These are phyloP conservation scores for Globisporangium heterothallicum DNA, from an alignment of 352 stramenopile species.

Conservation along the genomic window DNA sequence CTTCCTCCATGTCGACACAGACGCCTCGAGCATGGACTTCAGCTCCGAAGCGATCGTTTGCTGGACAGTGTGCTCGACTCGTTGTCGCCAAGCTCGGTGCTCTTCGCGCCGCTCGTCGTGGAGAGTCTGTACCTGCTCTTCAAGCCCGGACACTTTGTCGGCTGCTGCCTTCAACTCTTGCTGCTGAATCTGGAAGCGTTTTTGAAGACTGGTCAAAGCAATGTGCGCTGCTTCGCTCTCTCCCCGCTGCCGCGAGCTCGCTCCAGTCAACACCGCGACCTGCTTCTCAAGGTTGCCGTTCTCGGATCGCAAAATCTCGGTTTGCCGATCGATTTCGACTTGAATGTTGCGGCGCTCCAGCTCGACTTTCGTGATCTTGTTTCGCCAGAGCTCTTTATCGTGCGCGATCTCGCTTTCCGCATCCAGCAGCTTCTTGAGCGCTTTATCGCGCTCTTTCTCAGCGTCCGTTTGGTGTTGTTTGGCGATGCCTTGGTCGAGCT, in stretches of 20 bases:
- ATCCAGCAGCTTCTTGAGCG: conserved; percentile 24
- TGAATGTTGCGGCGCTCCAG: conserved; percentile 54
- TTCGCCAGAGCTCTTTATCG: conserved; percentile 41
- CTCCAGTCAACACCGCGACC: conserved; percentile 13
- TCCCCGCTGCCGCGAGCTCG: conserved; percentile 17
- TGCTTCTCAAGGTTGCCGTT: conserved; percentile 36
- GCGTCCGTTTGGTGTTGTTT: conserved; percentile 39
- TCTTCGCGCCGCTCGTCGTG: conserved; percentile 30
- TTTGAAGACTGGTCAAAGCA: conserved; percentile 21
- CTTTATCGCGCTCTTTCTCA: conserved; percentile 34
- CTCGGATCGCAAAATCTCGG: conserved; percentile 30
- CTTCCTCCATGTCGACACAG: conserved; percentile 30
- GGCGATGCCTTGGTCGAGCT: conserved; percentile 46
- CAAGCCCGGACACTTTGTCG: conserved; percentile 12
- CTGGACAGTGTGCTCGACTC: conserved; percentile 26
- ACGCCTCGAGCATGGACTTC: conserved; percentile 25
- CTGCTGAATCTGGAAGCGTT: conserved; percentile 18
- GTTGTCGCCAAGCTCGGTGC: conserved; percentile 24
- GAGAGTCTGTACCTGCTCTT: conserved; percentile 29
- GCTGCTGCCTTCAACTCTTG: conserved; percentile 16
- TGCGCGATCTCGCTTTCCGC: conserved; percentile 27
- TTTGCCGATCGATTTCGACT: conserved; percentile 55
- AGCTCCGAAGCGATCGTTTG: conserved; percentile 22
- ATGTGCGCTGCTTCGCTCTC: conserved; percentile 23
- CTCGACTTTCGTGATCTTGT: conserved; percentile 34